phyloP scores from a whole-genome alignment of 2,329 filamentous ascomycete species.

The Knoxdaviesia proteae region DNA sequence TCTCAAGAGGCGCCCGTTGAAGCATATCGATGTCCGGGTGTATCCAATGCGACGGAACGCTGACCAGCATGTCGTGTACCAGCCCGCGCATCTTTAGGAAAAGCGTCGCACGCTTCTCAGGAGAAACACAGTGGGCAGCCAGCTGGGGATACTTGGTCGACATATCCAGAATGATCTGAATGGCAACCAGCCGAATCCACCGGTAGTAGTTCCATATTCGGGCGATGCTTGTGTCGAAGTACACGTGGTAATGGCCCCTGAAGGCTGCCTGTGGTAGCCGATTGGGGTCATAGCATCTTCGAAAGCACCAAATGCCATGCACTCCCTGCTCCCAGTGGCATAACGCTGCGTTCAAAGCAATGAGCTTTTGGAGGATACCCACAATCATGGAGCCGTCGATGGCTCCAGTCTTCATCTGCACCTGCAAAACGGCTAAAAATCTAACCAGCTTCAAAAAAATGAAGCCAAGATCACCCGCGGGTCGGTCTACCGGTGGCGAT shows the following conservation, averaged over 20 bases:
- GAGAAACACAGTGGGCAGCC: conserved; percentile 8
- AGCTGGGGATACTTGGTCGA: conserved; percentile 13
- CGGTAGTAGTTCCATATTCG: conserved; percentile 39
- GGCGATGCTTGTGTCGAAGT: conserved; percentile 29
- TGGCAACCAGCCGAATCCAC: conserved; percentile 32
- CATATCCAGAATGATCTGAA: conserved; percentile 25
- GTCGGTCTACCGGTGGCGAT: too few relatives aligned
- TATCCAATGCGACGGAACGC: conserved; percentile 28
- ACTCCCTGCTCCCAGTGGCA: too few relatives aligned
- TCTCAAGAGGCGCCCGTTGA: conserved; percentile 13
- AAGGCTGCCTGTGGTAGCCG: conserved; percentile 11
- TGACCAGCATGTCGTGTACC: conserved; percentile 22
- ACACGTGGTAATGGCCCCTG: conserved; percentile 31
- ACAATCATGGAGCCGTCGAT: too few relatives aligned
- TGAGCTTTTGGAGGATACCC: too few relatives aligned
- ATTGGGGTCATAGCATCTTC: too few relatives aligned
- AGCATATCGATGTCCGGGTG: conserved; percentile 18
- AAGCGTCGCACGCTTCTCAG: conserved; percentile 9
- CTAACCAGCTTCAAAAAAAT: too few relatives aligned
- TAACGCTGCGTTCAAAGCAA: too few relatives aligned
- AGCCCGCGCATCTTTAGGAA: conserved; percentile 16
- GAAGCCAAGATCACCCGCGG: too few relatives aligned
- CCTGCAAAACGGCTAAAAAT: too few relatives aligned
- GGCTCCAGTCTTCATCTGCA: too few relatives aligned
- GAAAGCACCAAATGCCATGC: too few relatives aligned